These are phyloP conservation scores for Oryza meyeriana DNA, from an alignment of 176 grass and related monocot genomes.

Conservation along the genomic window DNA sequence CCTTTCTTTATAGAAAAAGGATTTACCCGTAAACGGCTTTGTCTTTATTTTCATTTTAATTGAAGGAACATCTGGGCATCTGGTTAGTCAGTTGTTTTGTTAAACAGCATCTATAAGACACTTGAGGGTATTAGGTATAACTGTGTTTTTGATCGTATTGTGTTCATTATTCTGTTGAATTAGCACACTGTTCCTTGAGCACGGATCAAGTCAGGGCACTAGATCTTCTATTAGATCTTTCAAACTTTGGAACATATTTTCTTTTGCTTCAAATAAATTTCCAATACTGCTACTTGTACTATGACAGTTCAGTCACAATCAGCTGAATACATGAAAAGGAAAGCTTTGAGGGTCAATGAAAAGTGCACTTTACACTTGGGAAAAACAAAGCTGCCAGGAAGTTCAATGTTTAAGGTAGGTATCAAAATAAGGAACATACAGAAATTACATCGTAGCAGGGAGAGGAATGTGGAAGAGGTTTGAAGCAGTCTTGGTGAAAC, in stretches of 20 bases:
- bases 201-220: background rate
- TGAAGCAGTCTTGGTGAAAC: conserved; percentile 6
- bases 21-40: too few species aligned
- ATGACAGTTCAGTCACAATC: conserved; percentile 65
- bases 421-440: conserved; percentile 73
- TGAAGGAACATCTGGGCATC: background rate
- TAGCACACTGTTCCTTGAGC: background rate
- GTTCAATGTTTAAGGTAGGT: conserved; percentile 62
- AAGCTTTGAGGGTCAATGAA: conserved; percentile 32
- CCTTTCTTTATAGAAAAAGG: too few species aligned
- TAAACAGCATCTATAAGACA: background rate
- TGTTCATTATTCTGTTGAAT: background rate
- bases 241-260: background rate
- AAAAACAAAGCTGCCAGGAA: conserved; percentile 51
- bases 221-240: conserved; percentile 1
- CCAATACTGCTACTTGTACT: conserved; percentile 24
- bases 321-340: conserved; percentile 74
- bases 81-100: background rate
- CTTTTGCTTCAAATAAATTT: too few species aligned
- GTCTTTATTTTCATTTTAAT: background rate
- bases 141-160: background rate
- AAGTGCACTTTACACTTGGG: conserved; percentile 25
- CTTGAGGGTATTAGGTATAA: background rate
- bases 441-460: conserved; percentile 50
- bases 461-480: conserved; percentile 21